phyloP scores from a whole-genome alignment of 2,329 filamentous ascomycete species.

The Neofusicoccum sp. region DNA sequence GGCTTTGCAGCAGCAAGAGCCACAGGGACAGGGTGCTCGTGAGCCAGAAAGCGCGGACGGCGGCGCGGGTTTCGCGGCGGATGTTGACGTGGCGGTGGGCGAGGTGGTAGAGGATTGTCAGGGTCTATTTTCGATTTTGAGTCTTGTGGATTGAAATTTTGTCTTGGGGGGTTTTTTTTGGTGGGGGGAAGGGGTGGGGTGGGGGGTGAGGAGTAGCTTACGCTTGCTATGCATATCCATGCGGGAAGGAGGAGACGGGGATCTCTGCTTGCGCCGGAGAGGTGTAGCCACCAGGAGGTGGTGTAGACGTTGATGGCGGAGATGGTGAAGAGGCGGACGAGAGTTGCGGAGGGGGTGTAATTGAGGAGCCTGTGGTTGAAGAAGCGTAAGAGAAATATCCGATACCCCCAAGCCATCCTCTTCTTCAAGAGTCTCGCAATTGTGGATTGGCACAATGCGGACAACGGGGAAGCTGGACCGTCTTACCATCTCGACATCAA shows the following conservation, averaged over 20 bases:
- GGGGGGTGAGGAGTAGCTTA: constrained; percentile 56
- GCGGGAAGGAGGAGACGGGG: constrained; percentile 18
- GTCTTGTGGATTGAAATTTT: neutral
- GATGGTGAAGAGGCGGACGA: constrained; percentile 68
- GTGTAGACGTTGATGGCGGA: constrained; percentile 51
- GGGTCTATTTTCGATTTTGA: constrained; percentile 51
- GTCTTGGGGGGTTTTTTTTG: neutral
- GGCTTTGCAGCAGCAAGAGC: constrained; percentile 67
- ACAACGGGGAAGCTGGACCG: neutral
- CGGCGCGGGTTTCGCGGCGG: constrained; percentile 75
- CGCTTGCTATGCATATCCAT: constrained; percentile 48
- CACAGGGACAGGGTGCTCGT: constrained; percentile 78
- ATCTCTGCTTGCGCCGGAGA: constrained; percentile 32
- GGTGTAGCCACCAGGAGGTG: constrained; percentile 30
- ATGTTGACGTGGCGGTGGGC: constrained; percentile 80
- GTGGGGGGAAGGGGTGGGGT: constrained; percentile 3
- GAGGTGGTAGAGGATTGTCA: constrained; percentile 75
- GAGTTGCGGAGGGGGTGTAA: constrained; percentile 76
- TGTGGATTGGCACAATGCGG: neutral
- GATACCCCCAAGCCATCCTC: neutral
- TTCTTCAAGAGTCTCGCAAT: neutral
- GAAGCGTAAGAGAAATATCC: neutral
- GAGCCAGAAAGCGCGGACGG: constrained; percentile 75
- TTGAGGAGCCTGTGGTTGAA: constrained; percentile 69
- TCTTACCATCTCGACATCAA: constrained; percentile 78